phyloP scores from a whole-genome alignment of 495 filamentous ascomycete genomes.

The Usnea hakonensis region DNA sequence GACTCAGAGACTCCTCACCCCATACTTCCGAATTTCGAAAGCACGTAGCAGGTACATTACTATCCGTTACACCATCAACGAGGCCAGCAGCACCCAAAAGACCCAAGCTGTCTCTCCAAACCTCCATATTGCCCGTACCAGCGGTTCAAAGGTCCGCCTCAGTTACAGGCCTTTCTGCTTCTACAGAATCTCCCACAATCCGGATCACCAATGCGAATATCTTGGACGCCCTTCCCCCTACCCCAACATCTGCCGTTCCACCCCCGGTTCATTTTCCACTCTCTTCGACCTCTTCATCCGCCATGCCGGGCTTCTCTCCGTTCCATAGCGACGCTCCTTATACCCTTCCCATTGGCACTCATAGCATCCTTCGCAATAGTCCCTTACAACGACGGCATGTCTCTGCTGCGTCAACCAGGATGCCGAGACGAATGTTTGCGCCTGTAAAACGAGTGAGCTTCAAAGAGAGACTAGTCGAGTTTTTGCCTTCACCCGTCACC shows the following conservation, averaged over 20 bases:
- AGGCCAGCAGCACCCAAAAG: conserved; percentile 44
- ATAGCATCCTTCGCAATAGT: conserved; percentile 72
- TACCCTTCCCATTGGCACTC: conserved; percentile 55
- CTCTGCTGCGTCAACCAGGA: conserved; percentile 13
- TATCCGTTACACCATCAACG: conserved; percentile 27
- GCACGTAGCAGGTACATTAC: conserved; percentile 20
- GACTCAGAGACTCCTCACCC: conserved; percentile 23
- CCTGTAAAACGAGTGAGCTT: conserved; percentile 20
- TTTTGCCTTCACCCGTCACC: conserved; percentile 18
- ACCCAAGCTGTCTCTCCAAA: conserved; percentile 79
- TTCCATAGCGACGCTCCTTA: conserved; percentile 45
- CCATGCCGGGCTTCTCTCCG: conserved; percentile 28
- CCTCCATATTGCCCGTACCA: conserved; percentile 43
- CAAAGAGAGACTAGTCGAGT: conserved; percentile 17
- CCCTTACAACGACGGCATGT: conserved; percentile 40
- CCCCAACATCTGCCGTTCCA: conserved; percentile 40
- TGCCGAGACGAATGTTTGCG: conserved; percentile 17
- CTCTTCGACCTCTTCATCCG: conserved; percentile 29
- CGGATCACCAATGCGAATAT: conserved; percentile 80
- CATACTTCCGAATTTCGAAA: conserved; percentile 18
- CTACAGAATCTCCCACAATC: conserved; percentile 63
- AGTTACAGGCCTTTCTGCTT: conserved; percentile 48
- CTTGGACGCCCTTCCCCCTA: conserved; percentile 60
- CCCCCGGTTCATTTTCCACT: conserved; percentile 27
- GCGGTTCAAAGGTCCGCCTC: conserved; percentile 45